Base-by-base conservation (phyloP, 192 early-diverging fungal genomes). In the Rhizophagus prolifer region DNA sequence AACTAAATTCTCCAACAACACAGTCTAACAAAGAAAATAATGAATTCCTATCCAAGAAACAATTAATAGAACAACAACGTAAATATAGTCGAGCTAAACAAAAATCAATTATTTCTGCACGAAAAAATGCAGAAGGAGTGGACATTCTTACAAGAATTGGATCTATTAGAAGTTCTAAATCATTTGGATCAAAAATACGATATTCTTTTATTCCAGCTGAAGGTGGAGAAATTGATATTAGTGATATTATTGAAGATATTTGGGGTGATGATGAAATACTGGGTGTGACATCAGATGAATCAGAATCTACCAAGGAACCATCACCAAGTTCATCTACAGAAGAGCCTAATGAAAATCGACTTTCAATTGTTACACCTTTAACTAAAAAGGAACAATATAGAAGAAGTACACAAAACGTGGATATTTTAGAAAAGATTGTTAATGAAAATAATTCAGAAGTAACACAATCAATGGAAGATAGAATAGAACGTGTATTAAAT, bases 221-320 rank as follows among this genome's bases (percentile, higher is more conserved):
- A 36, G 81, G 81, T 13, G 79, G 82, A 19, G 81, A 79, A 14
- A 78, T 85, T n/a, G 83, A 85, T 74, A 85, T 85, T 54, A 82
- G 81, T 3, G 81, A 85, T 46, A 82, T 85, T 36, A 85, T 85
- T 47, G 83, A 85, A 58, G 79, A 85, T 61, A 82, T 85, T 38
- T 81, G 80, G 61, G 81, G 81, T 30, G 83, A 82, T 14, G 79
- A 82, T 34, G 82, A 83, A 64, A 30, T 19, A 6, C 13, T 70
- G 5, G 14, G 64, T 7, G 67, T 41, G 1, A 31, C 67, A 38
- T 19, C n/a, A 41, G 72, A 70, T 36, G 64, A 71, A 54, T 54
- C 16, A 0, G 66, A 72, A 36, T 69, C 36, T 12, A 25, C n/a
- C 12, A 46, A 69, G 21, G 67, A 69, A 69, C 31, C 9, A 69